Conservation (phyloP, 495 filamentous ascomycete genomes). For the Hypoxylon rickii region DNA sequence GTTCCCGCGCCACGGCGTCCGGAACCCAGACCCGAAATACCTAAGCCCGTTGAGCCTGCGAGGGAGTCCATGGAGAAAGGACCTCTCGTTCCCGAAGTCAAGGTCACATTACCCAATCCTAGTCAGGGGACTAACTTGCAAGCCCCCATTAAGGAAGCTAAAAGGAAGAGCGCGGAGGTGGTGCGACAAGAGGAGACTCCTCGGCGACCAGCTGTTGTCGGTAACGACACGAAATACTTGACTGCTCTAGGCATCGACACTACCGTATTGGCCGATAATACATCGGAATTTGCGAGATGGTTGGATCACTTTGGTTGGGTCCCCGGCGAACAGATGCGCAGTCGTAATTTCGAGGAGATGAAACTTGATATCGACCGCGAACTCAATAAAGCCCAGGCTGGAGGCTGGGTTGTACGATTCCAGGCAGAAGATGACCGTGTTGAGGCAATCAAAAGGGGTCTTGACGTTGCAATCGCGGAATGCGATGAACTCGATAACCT, state of each 20-base stretch:
- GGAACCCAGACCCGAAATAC: slow-evolving; percentile 28
- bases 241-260: slow-evolving; percentile 75
- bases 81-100: slow-evolving; percentile 54
- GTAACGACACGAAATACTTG: slow-evolving; percentile 79
- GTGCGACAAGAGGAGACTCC: slow-evolving; percentile 40
- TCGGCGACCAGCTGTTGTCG: slow-evolving; percentile 65
- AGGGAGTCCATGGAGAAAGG: slow-evolving; percentile 41
- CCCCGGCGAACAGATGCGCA: slow-evolving; percentile 66
- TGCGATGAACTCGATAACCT: slow-evolving; percentile 95
- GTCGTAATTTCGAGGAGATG: slow-evolving; percentile 78
- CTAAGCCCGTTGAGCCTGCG: slow-evolving; percentile 31
- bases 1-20: slow-evolving; percentile 71
- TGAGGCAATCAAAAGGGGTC: slow-evolving; percentile 76
- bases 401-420: slow-evolving; percentile 85
- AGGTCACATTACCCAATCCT: slow-evolving; percentile 49
- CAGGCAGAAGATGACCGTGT: slow-evolving; percentile 90
- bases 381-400: slow-evolving; percentile 86
- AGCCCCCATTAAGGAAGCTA: slow-evolving; percentile 47
- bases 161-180: slow-evolving; percentile 45
- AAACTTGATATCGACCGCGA: slow-evolving; percentile 84
- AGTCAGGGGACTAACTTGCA: slow-evolving; percentile 43
- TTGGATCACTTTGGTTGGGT: slow-evolving; percentile 92
- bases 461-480: slow-evolving; percentile 87
- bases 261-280: slow-evolving; percentile 67
- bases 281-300: slow-evolving; percentile 69